Conservation (phyloP, 176 grass and related monocot genomes). For the Aechmea fasciata region DNA sequence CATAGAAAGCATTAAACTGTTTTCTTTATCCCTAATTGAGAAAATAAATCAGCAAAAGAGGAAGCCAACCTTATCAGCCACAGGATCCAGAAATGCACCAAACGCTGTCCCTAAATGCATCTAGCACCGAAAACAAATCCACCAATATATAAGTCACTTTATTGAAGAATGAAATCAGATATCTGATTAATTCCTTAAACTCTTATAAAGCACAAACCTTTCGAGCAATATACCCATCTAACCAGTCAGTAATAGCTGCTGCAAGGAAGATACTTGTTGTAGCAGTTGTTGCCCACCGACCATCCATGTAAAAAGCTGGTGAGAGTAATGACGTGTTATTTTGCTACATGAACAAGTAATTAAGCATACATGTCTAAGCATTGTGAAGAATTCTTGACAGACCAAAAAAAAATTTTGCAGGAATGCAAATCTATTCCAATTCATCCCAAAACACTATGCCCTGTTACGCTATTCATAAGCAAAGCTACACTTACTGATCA, state of each 20-base stretch:
- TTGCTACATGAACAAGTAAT: too few species aligned
- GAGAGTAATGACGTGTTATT: conserved; percentile 15
- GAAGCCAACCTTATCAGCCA: conserved; percentile 77
- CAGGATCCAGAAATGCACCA: conserved; percentile 99
- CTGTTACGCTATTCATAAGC: too few species aligned
- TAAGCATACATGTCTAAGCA: too few species aligned
- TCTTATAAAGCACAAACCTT: conserved; percentile 42
- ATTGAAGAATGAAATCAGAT: background rate
- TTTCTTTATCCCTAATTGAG: background rate
- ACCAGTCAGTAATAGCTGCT: conserved; percentile 91
- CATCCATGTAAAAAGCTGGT: conserved; percentile 88
- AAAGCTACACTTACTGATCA: too few species aligned
- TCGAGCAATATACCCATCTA: conserved; percentile 95
- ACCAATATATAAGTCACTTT: background rate
- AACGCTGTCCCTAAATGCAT: conserved; percentile 92
- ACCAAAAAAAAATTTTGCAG: too few species aligned
- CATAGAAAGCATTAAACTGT: too few species aligned
- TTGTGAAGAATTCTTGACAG: too few species aligned
- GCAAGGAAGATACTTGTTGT: conserved; percentile 90
- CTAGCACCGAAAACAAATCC: conserved; percentile 27
- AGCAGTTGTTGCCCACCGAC: conserved; percentile 58
- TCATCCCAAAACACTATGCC: too few species aligned
- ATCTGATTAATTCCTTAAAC: background rate
- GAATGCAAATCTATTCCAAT: too few species aligned
- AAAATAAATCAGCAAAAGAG: too few species aligned